Conservation (phyloP, 1,284 basidiomycete species). For the Trametes polyzona region DNA sequence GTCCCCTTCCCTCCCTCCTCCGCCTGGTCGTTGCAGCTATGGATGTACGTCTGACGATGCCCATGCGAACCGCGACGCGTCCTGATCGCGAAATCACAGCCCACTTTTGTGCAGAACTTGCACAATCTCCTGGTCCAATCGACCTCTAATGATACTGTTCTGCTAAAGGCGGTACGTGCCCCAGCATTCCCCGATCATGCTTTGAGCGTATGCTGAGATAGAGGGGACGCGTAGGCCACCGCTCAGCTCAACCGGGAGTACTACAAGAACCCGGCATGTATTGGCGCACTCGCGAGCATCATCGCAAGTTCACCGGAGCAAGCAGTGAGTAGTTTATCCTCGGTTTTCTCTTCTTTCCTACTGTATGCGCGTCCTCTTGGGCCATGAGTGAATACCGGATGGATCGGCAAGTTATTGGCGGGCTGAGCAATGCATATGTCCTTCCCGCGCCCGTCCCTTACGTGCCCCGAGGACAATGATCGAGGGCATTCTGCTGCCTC, state of each 20-base stretch:
- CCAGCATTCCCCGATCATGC: constrained; percentile 5
- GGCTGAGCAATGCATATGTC: too few relatives aligned
- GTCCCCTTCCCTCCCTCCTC: constrained; percentile 11
- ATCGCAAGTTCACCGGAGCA: constrained; percentile 83
- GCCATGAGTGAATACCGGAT: too few relatives aligned
- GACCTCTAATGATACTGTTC: constrained; percentile 83
- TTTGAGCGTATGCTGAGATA: neutral
- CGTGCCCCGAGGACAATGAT: too few relatives aligned
- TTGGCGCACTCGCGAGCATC: constrained; percentile 91
- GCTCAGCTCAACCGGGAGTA: constrained; percentile 88
- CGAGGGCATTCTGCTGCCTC: too few relatives aligned
- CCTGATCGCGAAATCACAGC: constrained; percentile 43
- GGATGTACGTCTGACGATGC: constrained; percentile 29
- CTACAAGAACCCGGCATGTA: constrained; percentile 91
- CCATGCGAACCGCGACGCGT: neutral
- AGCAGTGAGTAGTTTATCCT: constrained; percentile 49
- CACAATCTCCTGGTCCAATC: constrained; percentile 86
- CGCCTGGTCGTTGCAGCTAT: constrained; percentile 26
- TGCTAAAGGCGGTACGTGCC: constrained; percentile 82
- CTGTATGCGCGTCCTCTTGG: neutral
- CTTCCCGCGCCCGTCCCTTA: too few relatives aligned
- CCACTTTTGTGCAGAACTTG: constrained; percentile 74
- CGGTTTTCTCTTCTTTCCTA: neutral
- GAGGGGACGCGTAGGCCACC: constrained; percentile 69
- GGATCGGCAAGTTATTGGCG: too few relatives aligned